Percentiles rank a stretch among this genome's conserved stretches.
These are phyloP conservation scores for Zopfia rhizophila DNA, from an alignment of 2,329 filamentous ascomycete species.

Conservation along the genomic window DNA sequence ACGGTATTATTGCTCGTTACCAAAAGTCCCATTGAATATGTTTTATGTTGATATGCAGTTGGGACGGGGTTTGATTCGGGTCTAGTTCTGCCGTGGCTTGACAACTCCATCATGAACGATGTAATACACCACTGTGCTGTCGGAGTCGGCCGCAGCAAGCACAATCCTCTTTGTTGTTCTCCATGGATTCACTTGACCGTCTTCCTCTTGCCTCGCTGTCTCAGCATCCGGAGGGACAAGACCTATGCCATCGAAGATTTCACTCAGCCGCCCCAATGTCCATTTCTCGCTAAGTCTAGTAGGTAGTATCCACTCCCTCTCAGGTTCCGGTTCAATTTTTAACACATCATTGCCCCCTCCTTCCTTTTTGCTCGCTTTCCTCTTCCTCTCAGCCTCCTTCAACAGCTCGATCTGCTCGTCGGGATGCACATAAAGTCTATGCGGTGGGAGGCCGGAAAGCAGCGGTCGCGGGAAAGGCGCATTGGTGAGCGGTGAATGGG, in stretches of 20 bases:
- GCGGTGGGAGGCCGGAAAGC: constrained; percentile 77
- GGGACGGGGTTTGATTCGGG: constrained; percentile 12
- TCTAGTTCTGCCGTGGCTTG: constrained; percentile 82
- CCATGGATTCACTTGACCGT: constrained; percentile 50
- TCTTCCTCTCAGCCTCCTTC: constrained; percentile 63
- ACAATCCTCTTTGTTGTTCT: constrained; percentile 71
- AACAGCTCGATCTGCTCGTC: constrained; percentile 82
- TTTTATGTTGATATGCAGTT: background rate
- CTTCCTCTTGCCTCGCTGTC: constrained; percentile 17
- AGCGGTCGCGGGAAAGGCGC: constrained; percentile 67
- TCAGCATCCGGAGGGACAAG: constrained; percentile 54
- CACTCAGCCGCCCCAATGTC: constrained; percentile 72
- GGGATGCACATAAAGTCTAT: constrained; percentile 79
- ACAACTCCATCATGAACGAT: constrained; percentile 87
- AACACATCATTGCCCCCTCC: constrained; percentile 51
- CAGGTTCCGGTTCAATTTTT: constrained; percentile 54
- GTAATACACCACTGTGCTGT: constrained; percentile 87
- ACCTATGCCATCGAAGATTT: constrained; percentile 71
- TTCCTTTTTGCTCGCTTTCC: constrained; percentile 51
- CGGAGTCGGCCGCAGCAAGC: constrained; percentile 79
- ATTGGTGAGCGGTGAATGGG: constrained; percentile 53
- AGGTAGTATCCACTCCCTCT: constrained; percentile 79
- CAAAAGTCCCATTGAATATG: too few relatives aligned
- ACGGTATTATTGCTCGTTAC: too few relatives aligned
- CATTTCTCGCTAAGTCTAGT: constrained; percentile 78